These are phyloP conservation scores for Scopulariopsis brevicaulis DNA, from an alignment of 2,329 filamentous ascomycete species.

Conservation along the genomic window DNA sequence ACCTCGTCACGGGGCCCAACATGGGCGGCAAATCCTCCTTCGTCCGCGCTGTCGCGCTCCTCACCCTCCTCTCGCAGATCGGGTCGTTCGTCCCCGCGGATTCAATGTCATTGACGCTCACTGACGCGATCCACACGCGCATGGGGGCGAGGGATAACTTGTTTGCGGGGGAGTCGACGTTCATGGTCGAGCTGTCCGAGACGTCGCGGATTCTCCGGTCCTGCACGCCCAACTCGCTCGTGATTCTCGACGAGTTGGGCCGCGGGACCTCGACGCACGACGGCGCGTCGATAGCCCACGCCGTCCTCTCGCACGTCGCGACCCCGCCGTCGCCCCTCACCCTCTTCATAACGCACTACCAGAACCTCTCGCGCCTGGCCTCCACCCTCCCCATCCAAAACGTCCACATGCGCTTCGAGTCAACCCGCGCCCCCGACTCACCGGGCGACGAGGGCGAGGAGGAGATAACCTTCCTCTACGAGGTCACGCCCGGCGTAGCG, in stretches of 20 bases:
- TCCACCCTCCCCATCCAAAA: conserved; percentile 67
- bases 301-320: conserved; percentile 78
- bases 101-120: conserved; percentile 62
- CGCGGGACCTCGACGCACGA: conserved; percentile 92
- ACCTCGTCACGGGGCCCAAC: conserved; percentile 92
- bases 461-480: conserved; percentile 89
- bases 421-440: conserved; percentile 12
- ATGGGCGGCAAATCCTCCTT: conserved; percentile 99
- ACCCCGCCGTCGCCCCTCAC: conserved; percentile 65
- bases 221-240: conserved; percentile 71
- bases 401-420: conserved; percentile 85
- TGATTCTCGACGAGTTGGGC: conserved; percentile 91
- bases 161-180: conserved; percentile 86
- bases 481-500: conserved; percentile 81
- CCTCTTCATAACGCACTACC: conserved; percentile 97
- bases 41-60: conserved; percentile 82
- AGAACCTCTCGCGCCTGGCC: conserved; percentile 64
- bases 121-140: conserved; percentile 87
- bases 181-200: conserved; percentile 96
- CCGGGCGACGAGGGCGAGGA: conserved; percentile 39
- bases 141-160: conserved; percentile 97
- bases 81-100: conserved; percentile 86
- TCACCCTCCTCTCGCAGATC: conserved; percentile 88
- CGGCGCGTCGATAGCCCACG: conserved; percentile 88
- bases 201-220: conserved; percentile 84